Conservation (phyloP, 768 basidiomycete species). For the Clitopilus hobsonii region DNA sequence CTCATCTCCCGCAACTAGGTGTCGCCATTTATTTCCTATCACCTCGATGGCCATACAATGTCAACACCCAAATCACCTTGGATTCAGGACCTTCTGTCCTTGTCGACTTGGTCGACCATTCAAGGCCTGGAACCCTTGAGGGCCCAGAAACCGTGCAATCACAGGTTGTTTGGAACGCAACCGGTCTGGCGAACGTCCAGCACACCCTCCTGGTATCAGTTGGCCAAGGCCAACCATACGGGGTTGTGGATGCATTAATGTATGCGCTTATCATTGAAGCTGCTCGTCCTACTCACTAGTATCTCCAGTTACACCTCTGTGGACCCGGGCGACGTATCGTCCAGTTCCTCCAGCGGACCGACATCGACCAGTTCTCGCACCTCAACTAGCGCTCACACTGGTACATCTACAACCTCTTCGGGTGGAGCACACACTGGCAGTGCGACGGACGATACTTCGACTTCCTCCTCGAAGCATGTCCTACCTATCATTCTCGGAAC, state of each 20-base stretch:
- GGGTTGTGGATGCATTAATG: conserved; percentile 36
- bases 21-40: conserved; percentile 38
- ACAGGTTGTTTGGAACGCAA: conserved; percentile 31
- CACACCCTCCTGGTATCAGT: conserved; percentile 35
- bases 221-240: conserved; percentile 28
- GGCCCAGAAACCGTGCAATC: conserved; percentile 35
- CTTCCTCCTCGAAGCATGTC: conserved; percentile 16
- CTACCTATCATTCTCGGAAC: conserved; percentile 29
- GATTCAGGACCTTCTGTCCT: conserved; percentile 27
- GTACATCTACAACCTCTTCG: conserved; percentile 9
- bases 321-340: conserved; percentile 10
- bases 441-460: background rate
- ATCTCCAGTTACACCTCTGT: conserved; percentile 18
- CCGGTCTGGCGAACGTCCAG: conserved; percentile 22
- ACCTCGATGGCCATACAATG: conserved; percentile 41
- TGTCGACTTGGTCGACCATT: conserved; percentile 35
- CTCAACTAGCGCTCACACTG: conserved; percentile 1
- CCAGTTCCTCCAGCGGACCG: conserved; percentile 11
- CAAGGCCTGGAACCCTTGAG: conserved; percentile 19
- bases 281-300: background rate
- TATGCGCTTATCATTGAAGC: conserved; percentile 9
- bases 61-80: conserved; percentile 34
- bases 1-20: no score
- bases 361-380: conserved; percentile 12
- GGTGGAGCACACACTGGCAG: conserved; percentile 2